These are phyloP conservation scores for Lophiotrema nucula DNA, from an alignment of 495 filamentous ascomycete species.

Conservation along the genomic window DNA sequence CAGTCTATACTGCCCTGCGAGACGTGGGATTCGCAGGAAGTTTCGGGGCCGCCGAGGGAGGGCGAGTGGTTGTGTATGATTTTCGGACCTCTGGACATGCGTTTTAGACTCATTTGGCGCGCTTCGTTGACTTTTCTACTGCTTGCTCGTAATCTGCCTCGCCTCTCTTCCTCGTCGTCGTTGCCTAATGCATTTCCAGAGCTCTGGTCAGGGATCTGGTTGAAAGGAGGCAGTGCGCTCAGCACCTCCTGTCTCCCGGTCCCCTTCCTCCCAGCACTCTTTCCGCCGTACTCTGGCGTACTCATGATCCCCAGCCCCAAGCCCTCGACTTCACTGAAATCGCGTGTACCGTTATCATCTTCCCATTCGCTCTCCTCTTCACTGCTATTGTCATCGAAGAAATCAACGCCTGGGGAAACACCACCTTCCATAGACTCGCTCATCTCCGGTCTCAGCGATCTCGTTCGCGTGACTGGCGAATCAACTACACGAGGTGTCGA, in stretches of 20 bases:
- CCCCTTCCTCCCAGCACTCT: too few species aligned
- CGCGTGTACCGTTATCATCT: slow-evolving; percentile 2
- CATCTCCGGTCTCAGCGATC: slow-evolving; percentile 22
- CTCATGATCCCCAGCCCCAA: background rate
- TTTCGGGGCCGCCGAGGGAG: too few species aligned
- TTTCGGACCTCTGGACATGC: background rate
- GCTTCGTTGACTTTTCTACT: background rate
- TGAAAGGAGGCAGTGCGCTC: slow-evolving; percentile 4
- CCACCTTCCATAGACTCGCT: slow-evolving; percentile 11
- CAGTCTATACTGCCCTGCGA: too few species aligned
- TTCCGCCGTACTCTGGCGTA: too few species aligned
- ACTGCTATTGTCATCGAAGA: slow-evolving; percentile 21
- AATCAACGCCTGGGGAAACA: slow-evolving; percentile 8
- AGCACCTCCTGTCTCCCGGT: background rate
- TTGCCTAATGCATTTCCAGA: background rate
- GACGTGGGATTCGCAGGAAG: too few species aligned
- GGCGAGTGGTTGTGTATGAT: slow-evolving; percentile 16
- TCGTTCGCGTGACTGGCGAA: slow-evolving; percentile 1
- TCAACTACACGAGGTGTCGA: slow-evolving; percentile 18
- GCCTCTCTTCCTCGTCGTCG: background rate
- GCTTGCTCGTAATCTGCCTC: background rate
- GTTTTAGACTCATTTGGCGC: background rate
- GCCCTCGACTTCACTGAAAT: slow-evolving; percentile 4
- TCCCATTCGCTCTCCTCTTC: slow-evolving; percentile 1
- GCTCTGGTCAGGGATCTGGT: slow-evolving; percentile 2